These are phyloP conservation scores for Fennellomyces sp. DNA, from an alignment of 371 early-diverging fungal genomes.

Conservation along the genomic window DNA sequence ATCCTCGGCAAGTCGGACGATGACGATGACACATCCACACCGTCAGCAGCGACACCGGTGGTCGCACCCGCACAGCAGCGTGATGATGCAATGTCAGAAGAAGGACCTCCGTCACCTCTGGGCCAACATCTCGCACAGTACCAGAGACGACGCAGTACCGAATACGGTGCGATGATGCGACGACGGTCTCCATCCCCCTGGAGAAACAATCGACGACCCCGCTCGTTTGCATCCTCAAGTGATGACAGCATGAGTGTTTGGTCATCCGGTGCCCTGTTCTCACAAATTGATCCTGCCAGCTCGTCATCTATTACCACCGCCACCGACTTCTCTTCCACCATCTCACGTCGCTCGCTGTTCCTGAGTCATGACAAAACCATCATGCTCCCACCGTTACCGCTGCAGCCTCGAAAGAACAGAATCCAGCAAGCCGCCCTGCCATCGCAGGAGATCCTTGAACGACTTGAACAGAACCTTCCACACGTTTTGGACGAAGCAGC, in stretches of 20 bases:
- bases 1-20: too few species aligned
- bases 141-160: background rate
- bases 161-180: background rate
- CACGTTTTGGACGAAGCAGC: conserved; percentile 15
- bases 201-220: background rate
- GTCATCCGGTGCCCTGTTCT: conserved; percentile 26
- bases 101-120: background rate
- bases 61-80: background rate
- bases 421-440: background rate
- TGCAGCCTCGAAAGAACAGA: background rate
- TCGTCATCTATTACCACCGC: conserved; percentile 20
- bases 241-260: conserved; percentile 2
- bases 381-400: conserved; percentile 2
- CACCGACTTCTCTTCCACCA: conserved; percentile 24
- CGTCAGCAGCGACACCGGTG: background rate
- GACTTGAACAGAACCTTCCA: conserved; percentile 9
- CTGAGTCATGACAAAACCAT: conserved; percentile 12
- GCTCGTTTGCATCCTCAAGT: background rate
- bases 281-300: conserved; percentile 30
- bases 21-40: too few species aligned
- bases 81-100: background rate
- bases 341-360: conserved; percentile 19
- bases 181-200: background rate
- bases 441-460: background rate
- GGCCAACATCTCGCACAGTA: conserved; percentile 1